Conservation (phyloP, 257 asterid species). For the Orobanche coerulescens region DNA sequence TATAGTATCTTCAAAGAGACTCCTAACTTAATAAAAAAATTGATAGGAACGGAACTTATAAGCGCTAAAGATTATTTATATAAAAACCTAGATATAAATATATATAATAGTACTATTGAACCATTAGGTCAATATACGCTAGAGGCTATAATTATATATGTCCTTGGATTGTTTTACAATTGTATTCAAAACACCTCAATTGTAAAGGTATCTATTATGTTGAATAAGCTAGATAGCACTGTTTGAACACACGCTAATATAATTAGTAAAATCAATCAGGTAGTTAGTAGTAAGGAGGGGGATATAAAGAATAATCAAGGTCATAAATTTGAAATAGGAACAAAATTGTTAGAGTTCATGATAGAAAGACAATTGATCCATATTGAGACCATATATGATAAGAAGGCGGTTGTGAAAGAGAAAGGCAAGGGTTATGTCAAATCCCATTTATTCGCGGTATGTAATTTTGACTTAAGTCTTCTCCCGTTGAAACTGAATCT, state of each 20-base stretch:
- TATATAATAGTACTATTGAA: too few relatives aligned
- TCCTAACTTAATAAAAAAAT: neutral
- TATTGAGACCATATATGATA: neutral
- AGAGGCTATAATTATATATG: too few relatives aligned
- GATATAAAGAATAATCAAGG: neutral
- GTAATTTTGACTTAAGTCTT: slow-evolving; percentile 15
- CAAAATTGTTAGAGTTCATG: slow-evolving; percentile 1
- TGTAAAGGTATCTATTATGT: slow-evolving; percentile 14
- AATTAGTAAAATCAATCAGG: too few relatives aligned
- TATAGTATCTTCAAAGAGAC: slow-evolving; percentile 5
- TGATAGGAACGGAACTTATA: neutral
- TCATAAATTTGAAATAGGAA: neutral
- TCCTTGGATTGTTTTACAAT: neutral
- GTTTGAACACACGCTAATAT: neutral
- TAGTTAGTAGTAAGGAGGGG: neutral
- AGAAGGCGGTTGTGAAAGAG: slow-evolving; percentile 11
- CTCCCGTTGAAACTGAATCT: slow-evolving; percentile 14
- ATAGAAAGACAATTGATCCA: neutral
- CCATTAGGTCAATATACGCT: too few relatives aligned
- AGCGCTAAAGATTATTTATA: neutral
- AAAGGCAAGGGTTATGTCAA: slow-evolving; percentile 1
- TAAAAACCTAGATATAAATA: slow-evolving; percentile 12
- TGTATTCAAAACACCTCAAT: slow-evolving; percentile 8
- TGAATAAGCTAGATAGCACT: slow-evolving; percentile 16
- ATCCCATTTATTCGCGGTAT: slow-evolving; percentile 6